These are phyloP conservation scores for Stephanodiscus triporus DNA, from an alignment of 108 stramenopile genomes.

Conservation along the genomic window DNA sequence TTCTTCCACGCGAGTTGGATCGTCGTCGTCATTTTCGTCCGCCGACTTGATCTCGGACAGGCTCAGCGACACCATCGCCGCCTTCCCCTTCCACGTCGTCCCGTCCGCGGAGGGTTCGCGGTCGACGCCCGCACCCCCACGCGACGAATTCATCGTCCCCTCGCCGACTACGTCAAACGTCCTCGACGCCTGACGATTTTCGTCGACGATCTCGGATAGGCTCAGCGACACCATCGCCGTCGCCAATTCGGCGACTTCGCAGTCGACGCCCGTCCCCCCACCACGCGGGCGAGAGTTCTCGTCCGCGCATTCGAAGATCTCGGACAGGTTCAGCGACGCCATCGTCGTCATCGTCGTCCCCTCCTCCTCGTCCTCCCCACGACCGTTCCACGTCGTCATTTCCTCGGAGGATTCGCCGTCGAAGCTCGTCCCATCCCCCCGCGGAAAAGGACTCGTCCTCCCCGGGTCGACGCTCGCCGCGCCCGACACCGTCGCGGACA, in stretches of 20 bases:
- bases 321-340: neutral
- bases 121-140: too few relatives aligned
- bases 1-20: neutral
- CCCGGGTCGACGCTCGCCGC: too few relatives aligned
- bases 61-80: neutral
- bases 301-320: neutral
- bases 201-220: neutral
- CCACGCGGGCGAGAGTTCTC: too few relatives aligned
- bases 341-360: neutral
- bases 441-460: too few relatives aligned
- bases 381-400: neutral
- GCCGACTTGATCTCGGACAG: neutral
- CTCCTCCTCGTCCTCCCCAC: too few relatives aligned
- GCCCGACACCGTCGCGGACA: too few relatives aligned
- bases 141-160: neutral
- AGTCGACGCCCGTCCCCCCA: neutral
- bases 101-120: too few relatives aligned
- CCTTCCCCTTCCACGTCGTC: neutral
- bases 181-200: too few relatives aligned
- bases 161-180: neutral
- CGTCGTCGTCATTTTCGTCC: neutral
- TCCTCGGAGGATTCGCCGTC: too few relatives aligned
- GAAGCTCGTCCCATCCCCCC: neutral
- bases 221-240: neutral
- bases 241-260: neutral